Evolutionary conservation across 176 grass and related monocot species (phyloP).

Genomic region (Pontederia crassipes): DNA sequence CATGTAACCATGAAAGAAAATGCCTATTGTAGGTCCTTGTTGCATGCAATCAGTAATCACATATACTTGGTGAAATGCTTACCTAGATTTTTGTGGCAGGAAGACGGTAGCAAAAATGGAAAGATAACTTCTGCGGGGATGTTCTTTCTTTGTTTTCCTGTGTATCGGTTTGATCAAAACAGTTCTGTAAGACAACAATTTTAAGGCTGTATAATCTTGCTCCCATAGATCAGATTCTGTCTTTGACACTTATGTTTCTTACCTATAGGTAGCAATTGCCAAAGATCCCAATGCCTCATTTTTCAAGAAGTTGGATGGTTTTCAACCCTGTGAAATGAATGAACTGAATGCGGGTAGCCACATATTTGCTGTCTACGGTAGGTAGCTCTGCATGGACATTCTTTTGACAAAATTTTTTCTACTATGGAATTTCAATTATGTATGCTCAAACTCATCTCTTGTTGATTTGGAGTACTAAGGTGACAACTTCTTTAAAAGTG

Average conservation of each 20-base stretch:
- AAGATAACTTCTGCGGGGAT: slow-evolving; percentile 20
- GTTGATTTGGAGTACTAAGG: slow-evolving; percentile 25
- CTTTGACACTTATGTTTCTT: slow-evolving; percentile 21
- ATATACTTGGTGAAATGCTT: slow-evolving; percentile 7
- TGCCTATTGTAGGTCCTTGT: no score
- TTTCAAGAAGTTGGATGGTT: slow-evolving; percentile 96
- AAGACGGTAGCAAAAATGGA: slow-evolving; percentile 28
- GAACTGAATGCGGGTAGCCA: slow-evolving; percentile 90
- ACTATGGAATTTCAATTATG: not conserved
- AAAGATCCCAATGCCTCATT: slow-evolving; percentile 86
- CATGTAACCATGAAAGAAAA: no score
- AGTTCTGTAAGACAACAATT: slow-evolving; percentile 1
- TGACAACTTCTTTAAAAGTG: slow-evolving; percentile 96
- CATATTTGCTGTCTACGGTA: slow-evolving; percentile 98
- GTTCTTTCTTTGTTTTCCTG: slow-evolving; percentile 21
- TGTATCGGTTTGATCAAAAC: slow-evolving; percentile 16
- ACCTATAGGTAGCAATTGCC: slow-evolving; percentile 46
- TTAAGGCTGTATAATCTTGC: no score
- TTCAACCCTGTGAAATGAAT: slow-evolving; percentile 97
- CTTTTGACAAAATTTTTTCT: not conserved
- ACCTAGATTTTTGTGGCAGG: slow-evolving; percentile 39
- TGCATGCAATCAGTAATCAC: not conserved
- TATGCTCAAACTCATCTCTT: not conserved
- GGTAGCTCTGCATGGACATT: not conserved
- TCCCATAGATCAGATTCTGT: not conserved